Evolutionary conservation across 2,329 filamentous ascomycete species (phyloP).

Genomic region (Penicillium italicum): DNA sequence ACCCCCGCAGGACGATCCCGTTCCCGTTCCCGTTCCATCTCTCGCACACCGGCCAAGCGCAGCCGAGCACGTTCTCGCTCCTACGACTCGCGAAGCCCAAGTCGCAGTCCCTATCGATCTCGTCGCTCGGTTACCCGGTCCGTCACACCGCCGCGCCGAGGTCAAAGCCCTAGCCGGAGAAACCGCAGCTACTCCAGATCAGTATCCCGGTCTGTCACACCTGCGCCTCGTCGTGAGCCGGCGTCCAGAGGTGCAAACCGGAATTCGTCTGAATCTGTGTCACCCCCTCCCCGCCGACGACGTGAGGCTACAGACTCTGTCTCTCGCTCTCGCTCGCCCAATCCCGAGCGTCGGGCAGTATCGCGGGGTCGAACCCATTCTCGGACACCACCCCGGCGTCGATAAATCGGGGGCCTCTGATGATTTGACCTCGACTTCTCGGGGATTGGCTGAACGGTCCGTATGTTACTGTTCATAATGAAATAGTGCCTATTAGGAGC

Average conservation of each 20-base stretch:
- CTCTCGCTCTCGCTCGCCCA: slow-evolving; percentile 24
- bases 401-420: slow-evolving; percentile 1
- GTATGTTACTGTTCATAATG: slow-evolving; percentile 4
- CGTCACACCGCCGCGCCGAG: slow-evolving; percentile 22
- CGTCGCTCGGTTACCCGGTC: slow-evolving; percentile 34
- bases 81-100: slow-evolving; percentile 23
- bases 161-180: slow-evolving; percentile 20
- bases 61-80: slow-evolving; percentile 24
- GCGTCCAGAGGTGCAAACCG: slow-evolving; percentile 16
- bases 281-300: slow-evolving; percentile 29
- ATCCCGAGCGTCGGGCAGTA: slow-evolving; percentile 18
- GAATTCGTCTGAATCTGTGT: slow-evolving; percentile 26
- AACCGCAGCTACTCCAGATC: slow-evolving; percentile 34
- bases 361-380: slow-evolving; percentile 25
- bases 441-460: neutral
- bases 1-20: slow-evolving; percentile 21
- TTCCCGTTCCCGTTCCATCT: slow-evolving; percentile 21
- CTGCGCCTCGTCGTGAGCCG: slow-evolving; percentile 19
- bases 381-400: slow-evolving; percentile 22
- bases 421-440: neutral
- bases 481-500: neutral
- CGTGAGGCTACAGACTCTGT: slow-evolving; percentile 21
- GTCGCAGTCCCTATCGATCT: slow-evolving; percentile 19
- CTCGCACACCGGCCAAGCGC: slow-evolving; percentile 30
- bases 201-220: slow-evolving; percentile 27